Conservation (phyloP, 306 rosid species). For the Cicer pinnatifidum region DNA sequence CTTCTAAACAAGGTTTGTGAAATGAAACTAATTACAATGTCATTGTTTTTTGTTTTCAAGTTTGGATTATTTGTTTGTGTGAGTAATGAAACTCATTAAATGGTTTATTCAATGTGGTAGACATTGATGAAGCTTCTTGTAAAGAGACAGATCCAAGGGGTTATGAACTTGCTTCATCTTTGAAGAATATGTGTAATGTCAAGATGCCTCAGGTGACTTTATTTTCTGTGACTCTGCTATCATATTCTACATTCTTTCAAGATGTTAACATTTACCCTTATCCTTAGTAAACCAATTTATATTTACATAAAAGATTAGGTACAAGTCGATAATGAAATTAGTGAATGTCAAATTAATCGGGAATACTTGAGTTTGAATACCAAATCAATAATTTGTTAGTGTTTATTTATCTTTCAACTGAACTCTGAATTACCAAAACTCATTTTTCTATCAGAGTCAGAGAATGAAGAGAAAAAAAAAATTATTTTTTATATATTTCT, state of each 20-base stretch:
- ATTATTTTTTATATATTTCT: background rate
- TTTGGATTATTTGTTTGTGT: background rate
- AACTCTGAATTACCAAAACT: too few species aligned
- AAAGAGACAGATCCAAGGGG: constrained; percentile 66
- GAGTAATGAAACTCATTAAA: constrained; percentile 9
- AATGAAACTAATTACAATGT: background rate
- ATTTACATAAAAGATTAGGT: background rate
- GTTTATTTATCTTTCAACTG: too few species aligned
- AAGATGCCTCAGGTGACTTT: constrained; percentile 84
- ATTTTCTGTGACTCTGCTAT: background rate
- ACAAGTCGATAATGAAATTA: background rate
- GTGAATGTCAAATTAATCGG: too few species aligned
- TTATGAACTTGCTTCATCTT: constrained; percentile 65
- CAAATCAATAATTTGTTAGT: too few species aligned
- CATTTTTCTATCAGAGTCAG: too few species aligned
- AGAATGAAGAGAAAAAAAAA: too few species aligned
- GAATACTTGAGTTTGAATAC: too few species aligned
- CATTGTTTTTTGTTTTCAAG: constrained; percentile 12
- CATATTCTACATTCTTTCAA: background rate
- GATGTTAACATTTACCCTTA: background rate
- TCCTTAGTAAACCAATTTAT: background rate
- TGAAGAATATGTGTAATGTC: constrained; percentile 64
- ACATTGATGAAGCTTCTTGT: constrained; percentile 53
- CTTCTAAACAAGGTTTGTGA: constrained; percentile 74
- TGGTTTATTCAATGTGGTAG: constrained; percentile 42